These are phyloP conservation scores for Delitschia confertaspora DNA, from an alignment of 495 filamentous ascomycete species.

Conservation along the genomic window DNA sequence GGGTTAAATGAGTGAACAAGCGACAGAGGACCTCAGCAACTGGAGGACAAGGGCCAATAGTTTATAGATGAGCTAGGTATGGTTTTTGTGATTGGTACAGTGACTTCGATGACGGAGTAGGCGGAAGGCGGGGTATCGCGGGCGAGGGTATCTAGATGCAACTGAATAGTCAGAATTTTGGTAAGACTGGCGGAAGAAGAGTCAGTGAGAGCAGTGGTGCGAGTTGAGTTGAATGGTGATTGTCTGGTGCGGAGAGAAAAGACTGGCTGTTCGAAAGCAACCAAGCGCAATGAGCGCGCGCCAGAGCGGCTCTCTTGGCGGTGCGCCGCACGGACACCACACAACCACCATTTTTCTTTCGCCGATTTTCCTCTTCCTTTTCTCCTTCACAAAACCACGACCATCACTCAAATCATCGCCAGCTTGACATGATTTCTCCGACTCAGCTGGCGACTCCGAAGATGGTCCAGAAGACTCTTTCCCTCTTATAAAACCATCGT, in stretches of 20 bases:
- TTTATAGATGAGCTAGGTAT: conserved; percentile 1
- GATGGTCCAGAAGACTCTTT: conserved; percentile 69
- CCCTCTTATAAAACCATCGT: conserved; percentile 98
- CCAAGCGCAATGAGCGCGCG: conserved; percentile 9
- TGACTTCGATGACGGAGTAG: background rate
- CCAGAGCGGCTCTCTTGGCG: conserved; percentile 6
- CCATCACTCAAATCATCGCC: conserved; percentile 93
- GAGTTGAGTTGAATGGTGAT: no score
- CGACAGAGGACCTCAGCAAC: conserved; percentile 14
- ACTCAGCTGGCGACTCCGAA: conserved; percentile 80
- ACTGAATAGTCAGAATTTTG: background rate
- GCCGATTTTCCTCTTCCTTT: conserved; percentile 36
- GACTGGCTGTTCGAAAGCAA: conserved; percentile 1
- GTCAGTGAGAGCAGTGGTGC: no score
- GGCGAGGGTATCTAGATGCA: background rate
- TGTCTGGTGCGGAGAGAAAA: conserved; percentile 12
- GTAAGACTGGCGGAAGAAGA: background rate
- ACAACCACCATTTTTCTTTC: no score
- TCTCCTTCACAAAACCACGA: conserved; percentile 53
- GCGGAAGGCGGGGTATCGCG: background rate
- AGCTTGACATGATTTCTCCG: conserved; percentile 45
- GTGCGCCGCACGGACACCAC: background rate
- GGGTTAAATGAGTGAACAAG: conserved; percentile 29
- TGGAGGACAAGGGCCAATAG: conserved; percentile 20
- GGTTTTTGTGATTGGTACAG: no score